Base-by-base conservation (phyloP, 2,329 filamentous ascomycete genomes). In the Claviceps capensis region DNA sequence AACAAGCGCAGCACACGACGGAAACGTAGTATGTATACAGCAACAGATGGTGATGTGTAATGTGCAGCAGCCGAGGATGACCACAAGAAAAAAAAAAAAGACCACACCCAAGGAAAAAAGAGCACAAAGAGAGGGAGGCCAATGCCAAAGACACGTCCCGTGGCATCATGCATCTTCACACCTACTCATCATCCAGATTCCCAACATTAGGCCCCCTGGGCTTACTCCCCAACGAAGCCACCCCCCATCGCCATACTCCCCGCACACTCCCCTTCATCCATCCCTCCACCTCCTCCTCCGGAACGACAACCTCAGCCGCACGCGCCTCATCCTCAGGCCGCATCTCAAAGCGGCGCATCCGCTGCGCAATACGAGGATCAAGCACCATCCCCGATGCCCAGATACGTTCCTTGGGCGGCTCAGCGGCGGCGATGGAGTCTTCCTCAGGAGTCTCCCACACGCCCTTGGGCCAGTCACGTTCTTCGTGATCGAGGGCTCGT, bases 381-480 rank as follows among this genome's bases (percentile, higher is more conserved):
- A 95, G 64, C 2, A 86, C 81, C 50, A 96, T 72, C 11, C 82
- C 78, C 51, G 83, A 79, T 8, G 85, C 67, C 86, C 88, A 95
- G 48, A 90, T 82, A 60, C 78, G 80, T 67, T 90, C 86, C 56
- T 73, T 74, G 52, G 75, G 71, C 41, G 69, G 68, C 52, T 72
- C 72, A 2, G 52, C 52, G 5, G 54, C 56, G 62, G 76, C 68
- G 2, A 9, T 19, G n/a, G 42, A 5, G 16, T 61, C 70, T 63
- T 63, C 77, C 62, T 42, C 13, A 4, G 30, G 9, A 34, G 62
- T 69, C 65, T 83, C 81, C 68, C 79, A 82, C 5, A 83, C 78
- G n/a, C 77, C 82, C 69, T 94, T 95, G 66, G 85, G 82, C 89
- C 89, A 95, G 64, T 91, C 81, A 45, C 69, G 69, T 69, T 95